These are phyloP conservation scores for Arthrobotrys iridis DNA, from an alignment of 2,329 filamentous ascomycete genomes.

Conservation along the genomic window DNA sequence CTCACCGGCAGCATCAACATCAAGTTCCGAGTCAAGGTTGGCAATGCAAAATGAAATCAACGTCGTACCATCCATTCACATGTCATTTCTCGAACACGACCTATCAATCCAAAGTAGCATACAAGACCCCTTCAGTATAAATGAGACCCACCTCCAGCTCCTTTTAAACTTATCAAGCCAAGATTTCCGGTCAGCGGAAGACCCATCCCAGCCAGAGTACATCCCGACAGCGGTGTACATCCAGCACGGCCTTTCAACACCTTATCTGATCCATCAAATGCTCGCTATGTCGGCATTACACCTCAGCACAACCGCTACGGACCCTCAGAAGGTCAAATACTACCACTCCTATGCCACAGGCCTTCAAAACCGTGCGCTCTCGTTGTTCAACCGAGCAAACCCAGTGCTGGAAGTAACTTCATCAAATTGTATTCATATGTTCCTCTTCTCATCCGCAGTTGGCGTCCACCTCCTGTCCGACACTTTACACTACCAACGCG, in stretches of 20 bases:
- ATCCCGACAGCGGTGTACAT: slow-evolving; percentile 48
- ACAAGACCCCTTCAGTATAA: slow-evolving; percentile 7
- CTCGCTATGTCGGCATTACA: slow-evolving; percentile 65
- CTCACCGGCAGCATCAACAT: not conserved
- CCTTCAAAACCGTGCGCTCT: slow-evolving; percentile 59
- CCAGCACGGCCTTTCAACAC: slow-evolving; percentile 59
- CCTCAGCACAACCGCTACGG: slow-evolving; percentile 59
- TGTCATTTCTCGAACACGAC: not conserved
- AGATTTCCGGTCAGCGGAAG: slow-evolving; percentile 10
- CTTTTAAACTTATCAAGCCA: slow-evolving; percentile 15
- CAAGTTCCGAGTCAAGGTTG: not conserved
- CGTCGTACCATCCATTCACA: not conserved
- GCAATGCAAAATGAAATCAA: not conserved
- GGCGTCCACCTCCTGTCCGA: slow-evolving; percentile 67
- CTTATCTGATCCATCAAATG: slow-evolving; percentile 65
- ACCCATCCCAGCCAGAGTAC: not conserved
- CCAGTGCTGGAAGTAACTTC: slow-evolving; percentile 54
- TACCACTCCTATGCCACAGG: slow-evolving; percentile 59
- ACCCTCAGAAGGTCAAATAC: slow-evolving; percentile 60
- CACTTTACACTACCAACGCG: slow-evolving; percentile 62
- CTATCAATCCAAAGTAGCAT: not conserved
- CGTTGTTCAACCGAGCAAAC: slow-evolving; percentile 58
- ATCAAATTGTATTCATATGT: slow-evolving; percentile 62
- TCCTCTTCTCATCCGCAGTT: slow-evolving; percentile 64
- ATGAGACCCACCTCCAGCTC: slow-evolving; percentile 26